Conservation (phyloP, 495 filamentous ascomycete genomes). For the Durotheca rogersii region DNA sequence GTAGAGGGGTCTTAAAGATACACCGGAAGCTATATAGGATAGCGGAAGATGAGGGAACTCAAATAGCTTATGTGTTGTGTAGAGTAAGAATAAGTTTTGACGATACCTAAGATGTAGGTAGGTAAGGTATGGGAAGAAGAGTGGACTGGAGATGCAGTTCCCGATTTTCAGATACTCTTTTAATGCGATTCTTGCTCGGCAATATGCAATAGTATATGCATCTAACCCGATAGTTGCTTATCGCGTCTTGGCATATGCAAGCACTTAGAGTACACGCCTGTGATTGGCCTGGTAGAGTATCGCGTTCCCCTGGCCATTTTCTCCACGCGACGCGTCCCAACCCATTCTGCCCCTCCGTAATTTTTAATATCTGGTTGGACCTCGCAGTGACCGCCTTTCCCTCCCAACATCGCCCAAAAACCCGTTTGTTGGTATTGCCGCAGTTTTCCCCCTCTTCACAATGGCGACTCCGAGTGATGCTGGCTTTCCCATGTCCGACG, state of each 20-base stretch:
- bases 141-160: no score
- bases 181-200: no score
- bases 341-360: slow-evolving; percentile 13
- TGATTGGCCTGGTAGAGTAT: slow-evolving; percentile 24
- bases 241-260: slow-evolving; percentile 22
- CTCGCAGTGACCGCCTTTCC: background rate
- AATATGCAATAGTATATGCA: background rate
- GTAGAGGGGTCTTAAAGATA: no score
- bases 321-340: slow-evolving; percentile 20
- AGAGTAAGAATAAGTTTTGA: no score
- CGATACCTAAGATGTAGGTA: no score
- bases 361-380: slow-evolving; percentile 6
- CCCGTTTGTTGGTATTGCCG: background rate
- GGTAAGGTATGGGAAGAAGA: no score
- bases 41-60: no score
- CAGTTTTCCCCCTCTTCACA: slow-evolving; percentile 6
- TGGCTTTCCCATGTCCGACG: slow-evolving; percentile 48
- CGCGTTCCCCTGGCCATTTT: slow-evolving; percentile 15
- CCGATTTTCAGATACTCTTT: no score
- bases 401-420: slow-evolving; percentile 27
- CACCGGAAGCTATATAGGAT: no score
- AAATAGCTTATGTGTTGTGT: no score
- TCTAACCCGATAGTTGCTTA: background rate
- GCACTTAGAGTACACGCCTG: slow-evolving; percentile 10
- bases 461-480: slow-evolving; percentile 48